Evolutionary conservation across 768 basidiomycete genomes (phyloP).

Genomic region (Pholiota conissans): DNA sequence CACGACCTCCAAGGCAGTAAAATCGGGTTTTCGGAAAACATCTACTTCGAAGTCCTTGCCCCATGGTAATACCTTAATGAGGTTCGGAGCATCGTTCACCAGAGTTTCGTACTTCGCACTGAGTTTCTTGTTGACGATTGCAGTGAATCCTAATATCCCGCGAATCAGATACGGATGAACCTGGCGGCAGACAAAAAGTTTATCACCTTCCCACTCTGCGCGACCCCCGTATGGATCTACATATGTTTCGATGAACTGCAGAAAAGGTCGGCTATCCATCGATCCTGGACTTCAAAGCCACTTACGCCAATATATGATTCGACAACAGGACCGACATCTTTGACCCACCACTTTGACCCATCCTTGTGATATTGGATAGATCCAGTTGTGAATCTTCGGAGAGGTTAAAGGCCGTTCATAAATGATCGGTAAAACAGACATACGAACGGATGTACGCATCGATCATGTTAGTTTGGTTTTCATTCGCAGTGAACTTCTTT

Average conservation of each 20-base stretch:
- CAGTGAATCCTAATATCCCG: slow-evolving; percentile 78
- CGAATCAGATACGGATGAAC: slow-evolving; percentile 6
- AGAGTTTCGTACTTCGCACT: slow-evolving; percentile 80
- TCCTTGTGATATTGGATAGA: slow-evolving; percentile 80
- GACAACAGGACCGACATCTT: slow-evolving; percentile 84
- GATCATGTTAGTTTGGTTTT: slow-evolving; percentile 72
- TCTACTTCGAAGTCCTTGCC: slow-evolving; percentile 68
- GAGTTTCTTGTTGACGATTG: slow-evolving; percentile 82
- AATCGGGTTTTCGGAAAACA: slow-evolving; percentile 83
- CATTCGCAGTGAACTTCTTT: slow-evolving; percentile 71
- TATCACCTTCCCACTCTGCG: slow-evolving; percentile 87
- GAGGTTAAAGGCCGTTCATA: not conserved
- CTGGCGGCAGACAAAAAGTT: not conserved
- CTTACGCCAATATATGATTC: slow-evolving; percentile 80
- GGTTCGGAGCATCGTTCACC: slow-evolving; percentile 72
- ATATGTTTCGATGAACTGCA: slow-evolving; percentile 76
- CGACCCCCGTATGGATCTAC: slow-evolving; percentile 90
- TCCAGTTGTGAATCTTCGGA: slow-evolving; percentile 68
- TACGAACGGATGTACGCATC: slow-evolving; percentile 79
- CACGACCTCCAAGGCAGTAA: slow-evolving; percentile 81
- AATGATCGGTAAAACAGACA: slow-evolving; percentile 15
- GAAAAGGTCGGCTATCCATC: not conserved
- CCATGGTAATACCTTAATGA: slow-evolving; percentile 86
- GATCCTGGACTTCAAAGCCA: slow-evolving; percentile 5
- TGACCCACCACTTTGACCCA: slow-evolving; percentile 80